These are phyloP conservation scores for Boletus subparvulus DNA, from an alignment of 768 basidiomycete species.

Conservation along the genomic window DNA sequence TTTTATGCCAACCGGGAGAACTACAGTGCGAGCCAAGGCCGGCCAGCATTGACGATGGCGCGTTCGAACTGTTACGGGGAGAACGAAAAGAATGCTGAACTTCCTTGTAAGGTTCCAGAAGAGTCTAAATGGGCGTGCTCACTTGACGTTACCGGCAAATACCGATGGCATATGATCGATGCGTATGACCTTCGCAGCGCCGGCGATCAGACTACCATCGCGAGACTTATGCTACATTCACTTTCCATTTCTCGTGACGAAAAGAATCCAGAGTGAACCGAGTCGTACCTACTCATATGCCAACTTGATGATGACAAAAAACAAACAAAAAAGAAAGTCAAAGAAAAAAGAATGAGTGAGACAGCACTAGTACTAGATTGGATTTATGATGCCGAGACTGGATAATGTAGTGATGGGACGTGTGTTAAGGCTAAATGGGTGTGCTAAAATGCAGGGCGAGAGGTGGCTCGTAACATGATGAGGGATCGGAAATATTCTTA, in stretches of 20 bases:
- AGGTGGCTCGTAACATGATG: conserved; percentile 6
- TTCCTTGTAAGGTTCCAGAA: no score
- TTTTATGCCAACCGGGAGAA: no score
- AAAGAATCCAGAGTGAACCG: conserved; percentile 13
- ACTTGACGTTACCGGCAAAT: no score
- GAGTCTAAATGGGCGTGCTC: no score
- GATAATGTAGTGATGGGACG: conserved; percentile 25
- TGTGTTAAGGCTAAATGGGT: conserved; percentile 9
- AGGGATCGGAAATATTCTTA: conserved; percentile 13
- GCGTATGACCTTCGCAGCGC: no score
- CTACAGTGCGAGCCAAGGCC: no score
- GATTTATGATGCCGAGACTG: conserved; percentile 26
- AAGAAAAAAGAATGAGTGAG: not conserved
- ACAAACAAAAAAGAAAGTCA: not conserved
- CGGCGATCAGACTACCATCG: no score
- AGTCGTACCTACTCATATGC: conserved; percentile 17
- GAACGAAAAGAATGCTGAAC: no score
- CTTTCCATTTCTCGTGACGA: conserved; percentile 10
- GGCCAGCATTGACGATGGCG: no score
- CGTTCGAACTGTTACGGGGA: no score
- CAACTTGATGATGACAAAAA: conserved; percentile 16
- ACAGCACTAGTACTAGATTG: conserved; percentile 25
- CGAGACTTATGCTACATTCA: not conserved
- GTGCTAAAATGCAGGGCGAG: conserved; percentile 20
- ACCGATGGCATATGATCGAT: no score